Percentiles rank a stretch among this genome's conserved stretches.
Evolutionary conservation across 2,329 filamentous ascomycete species (phyloP).

Genomic region (Fusarium domesticum): DNA sequence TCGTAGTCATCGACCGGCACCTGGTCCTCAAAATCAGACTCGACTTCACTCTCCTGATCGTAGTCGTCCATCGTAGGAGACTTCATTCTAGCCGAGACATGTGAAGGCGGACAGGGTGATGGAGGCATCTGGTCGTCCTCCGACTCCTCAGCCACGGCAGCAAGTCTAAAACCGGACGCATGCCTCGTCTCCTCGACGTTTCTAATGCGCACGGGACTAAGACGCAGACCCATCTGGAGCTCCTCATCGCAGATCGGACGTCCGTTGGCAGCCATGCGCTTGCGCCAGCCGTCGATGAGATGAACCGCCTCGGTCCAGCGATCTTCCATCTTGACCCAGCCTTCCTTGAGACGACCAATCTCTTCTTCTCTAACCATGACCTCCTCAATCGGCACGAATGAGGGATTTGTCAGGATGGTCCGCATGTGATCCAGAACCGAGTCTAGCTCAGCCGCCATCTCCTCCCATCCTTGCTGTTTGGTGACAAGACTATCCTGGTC

Average conservation of each 20-base stretch:
- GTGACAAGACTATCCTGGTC: conserved; percentile 33
- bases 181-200: conserved; percentile 48
- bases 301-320: conserved; percentile 86
- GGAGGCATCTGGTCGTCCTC: conserved; percentile 30
- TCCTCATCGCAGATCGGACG: conserved; percentile 68
- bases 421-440: conserved; percentile 76
- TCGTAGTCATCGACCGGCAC: conserved; percentile 43
- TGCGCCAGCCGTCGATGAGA: conserved; percentile 90
- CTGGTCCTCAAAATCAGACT: conserved; percentile 45
- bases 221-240: conserved; percentile 63
- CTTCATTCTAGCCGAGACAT: conserved; percentile 15
- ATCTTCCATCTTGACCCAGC: conserved; percentile 91
- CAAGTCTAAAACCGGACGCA: conserved; percentile 38
- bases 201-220: conserved; percentile 57
- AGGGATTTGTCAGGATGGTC: conserved; percentile 86
- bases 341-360: conserved; percentile 75
- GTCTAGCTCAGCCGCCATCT: conserved; percentile 73
- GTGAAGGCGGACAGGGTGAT: conserved; percentile 31
- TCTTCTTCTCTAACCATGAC: conserved; percentile 90
- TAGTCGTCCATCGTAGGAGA: conserved; percentile 20
- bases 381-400: conserved; percentile 93
- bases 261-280: conserved; percentile 69
- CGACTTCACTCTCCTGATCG: conserved; percentile 36
- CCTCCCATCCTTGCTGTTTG: conserved; percentile 49
- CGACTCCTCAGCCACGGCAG: conserved; percentile 48